Conservation (phyloP, 441 rosid genomes). For the Pelargonium australe region DNA sequence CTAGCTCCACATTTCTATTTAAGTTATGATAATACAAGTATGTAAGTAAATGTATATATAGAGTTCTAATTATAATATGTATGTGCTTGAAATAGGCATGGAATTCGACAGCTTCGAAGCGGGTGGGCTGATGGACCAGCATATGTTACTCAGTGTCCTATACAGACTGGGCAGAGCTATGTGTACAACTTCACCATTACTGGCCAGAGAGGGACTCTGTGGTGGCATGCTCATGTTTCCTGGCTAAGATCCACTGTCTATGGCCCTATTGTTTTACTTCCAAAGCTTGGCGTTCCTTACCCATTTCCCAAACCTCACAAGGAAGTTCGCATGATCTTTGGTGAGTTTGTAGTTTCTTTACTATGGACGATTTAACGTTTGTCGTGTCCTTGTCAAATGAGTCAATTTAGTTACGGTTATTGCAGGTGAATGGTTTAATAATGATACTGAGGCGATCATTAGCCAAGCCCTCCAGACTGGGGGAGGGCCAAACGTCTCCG, state of each 20-base stretch:
- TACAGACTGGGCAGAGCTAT: slow-evolving; percentile 42
- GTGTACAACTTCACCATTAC: slow-evolving; percentile 45
- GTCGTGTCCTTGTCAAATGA: too few species aligned
- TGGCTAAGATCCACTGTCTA: slow-evolving; percentile 50
- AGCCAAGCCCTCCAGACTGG: slow-evolving; percentile 37
- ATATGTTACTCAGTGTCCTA: slow-evolving; percentile 57
- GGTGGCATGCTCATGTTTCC: slow-evolving; percentile 54
- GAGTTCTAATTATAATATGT: too few species aligned
- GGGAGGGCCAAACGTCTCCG: slow-evolving; percentile 47
- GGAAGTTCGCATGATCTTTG: slow-evolving; percentile 31
- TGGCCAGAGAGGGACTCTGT: slow-evolving; percentile 55
- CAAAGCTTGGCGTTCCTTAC: slow-evolving; percentile 29
- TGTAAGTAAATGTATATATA: too few species aligned
- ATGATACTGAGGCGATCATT: slow-evolving; percentile 37
- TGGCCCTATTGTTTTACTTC: slow-evolving; percentile 43
- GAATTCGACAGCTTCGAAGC: slow-evolving; percentile 45
- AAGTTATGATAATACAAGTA: neutral
- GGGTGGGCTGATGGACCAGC: slow-evolving; percentile 59
- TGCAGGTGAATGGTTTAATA: slow-evolving; percentile 54
- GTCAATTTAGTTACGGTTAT: too few species aligned
- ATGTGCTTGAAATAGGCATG: too few species aligned
- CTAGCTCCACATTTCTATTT: neutral
- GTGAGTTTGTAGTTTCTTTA: too few species aligned
- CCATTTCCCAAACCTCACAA: slow-evolving; percentile 41
- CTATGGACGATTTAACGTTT: too few species aligned